A percentile compares a stretch with the other conserved stretches of the same genome.
Conservation (phyloP, 83 land plant species). For the Larix sibirica region DNA sequence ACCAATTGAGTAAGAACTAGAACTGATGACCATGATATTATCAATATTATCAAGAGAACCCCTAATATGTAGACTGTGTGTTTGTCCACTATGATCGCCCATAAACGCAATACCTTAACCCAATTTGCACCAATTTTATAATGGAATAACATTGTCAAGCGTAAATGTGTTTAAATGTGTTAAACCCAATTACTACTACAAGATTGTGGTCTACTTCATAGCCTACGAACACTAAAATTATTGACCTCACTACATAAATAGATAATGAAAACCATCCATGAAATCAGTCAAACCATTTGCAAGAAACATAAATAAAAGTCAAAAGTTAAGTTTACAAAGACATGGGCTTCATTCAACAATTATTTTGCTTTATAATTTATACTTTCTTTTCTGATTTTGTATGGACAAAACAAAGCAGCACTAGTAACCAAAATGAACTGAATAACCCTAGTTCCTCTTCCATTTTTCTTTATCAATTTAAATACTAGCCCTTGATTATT, state of each 20-base stretch:
- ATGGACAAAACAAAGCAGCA: not conserved
- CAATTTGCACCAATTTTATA: no score
- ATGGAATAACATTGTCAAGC: no score
- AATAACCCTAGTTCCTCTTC: not conserved
- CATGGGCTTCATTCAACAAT: not conserved
- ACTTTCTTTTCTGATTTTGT: not conserved
- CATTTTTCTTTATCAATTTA: not conserved
- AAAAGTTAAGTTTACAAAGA: not conserved
- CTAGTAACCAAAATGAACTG: not conserved
- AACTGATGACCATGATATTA: no score
- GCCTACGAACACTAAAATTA: constrained; percentile 38
- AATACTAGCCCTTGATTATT: not conserved
- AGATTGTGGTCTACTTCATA: constrained; percentile 38
- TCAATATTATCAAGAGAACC: no score
- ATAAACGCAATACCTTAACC: no score
- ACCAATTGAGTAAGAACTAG: no score
- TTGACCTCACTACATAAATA: constrained; percentile 39
- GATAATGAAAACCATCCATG: not conserved
- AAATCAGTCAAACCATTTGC: not conserved
- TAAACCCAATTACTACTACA: no score
- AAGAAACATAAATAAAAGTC: constrained; percentile 2
- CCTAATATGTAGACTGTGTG: no score
- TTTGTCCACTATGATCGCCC: no score
- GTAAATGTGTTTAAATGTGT: no score
- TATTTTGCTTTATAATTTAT: not conserved